phyloP scores from a whole-genome alignment of 2,329 filamentous ascomycete species.

The Arthrobotrys entomopaga region DNA sequence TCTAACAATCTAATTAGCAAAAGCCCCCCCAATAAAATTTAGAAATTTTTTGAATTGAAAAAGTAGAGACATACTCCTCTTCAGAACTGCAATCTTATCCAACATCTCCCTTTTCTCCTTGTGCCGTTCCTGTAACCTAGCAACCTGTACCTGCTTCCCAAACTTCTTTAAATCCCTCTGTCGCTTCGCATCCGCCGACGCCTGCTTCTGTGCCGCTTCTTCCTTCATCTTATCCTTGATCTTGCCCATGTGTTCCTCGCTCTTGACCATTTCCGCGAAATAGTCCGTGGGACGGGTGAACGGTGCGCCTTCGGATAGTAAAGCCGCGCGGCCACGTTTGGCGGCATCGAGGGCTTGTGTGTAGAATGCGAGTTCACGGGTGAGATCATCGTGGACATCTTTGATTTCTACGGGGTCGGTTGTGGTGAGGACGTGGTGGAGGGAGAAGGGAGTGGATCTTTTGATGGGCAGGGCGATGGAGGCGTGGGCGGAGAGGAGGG shows the following conservation, averaged over 20 bases:
- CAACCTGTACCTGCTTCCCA: conserved; percentile 96
- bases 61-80: conserved; percentile 79
- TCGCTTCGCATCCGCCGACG: conserved; percentile 87
- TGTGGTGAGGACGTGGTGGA: conserved; percentile 81
- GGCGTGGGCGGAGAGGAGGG: conserved; percentile 80
- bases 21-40: neutral
- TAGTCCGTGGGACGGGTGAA: conserved; percentile 93
- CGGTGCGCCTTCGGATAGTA: conserved; percentile 82
- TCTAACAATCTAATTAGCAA: conserved; percentile 67
- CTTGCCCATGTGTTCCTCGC: conserved; percentile 97
- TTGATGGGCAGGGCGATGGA: conserved; percentile 78
- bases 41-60: neutral
- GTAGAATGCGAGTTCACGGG: conserved; percentile 92
- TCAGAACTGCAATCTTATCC: conserved; percentile 93
- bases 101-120: conserved; percentile 92
- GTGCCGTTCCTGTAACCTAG: conserved; percentile 91
- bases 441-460: conserved; percentile 76
- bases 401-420: conserved; percentile 75
- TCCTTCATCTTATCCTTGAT: conserved; percentile 93
- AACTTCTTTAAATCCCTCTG: conserved; percentile 98
- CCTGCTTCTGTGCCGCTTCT: conserved; percentile 91
- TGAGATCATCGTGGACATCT: conserved; percentile 89
- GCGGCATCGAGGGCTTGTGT: conserved; percentile 85
- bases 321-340: conserved; percentile 74
- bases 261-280: conserved; percentile 99